Evolutionary conservation across 495 filamentous ascomycete species (phyloP), one percentile per base, ranked within the genome.

Genomic region (Penicillium goetzii): DNA sequence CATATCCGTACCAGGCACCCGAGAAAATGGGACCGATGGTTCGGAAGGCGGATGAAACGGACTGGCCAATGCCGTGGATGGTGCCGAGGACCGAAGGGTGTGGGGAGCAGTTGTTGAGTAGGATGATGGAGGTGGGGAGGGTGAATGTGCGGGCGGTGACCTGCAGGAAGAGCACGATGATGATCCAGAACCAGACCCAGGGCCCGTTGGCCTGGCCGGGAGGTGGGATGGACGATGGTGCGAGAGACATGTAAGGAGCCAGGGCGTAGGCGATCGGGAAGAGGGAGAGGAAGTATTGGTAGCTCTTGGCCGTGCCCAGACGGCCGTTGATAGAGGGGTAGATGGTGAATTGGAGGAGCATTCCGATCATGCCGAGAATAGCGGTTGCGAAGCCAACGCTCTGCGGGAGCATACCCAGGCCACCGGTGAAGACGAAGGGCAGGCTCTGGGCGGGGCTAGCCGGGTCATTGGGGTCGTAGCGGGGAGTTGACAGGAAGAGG

Each of bases 101-200:
- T 2, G 92, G 91, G 50, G 86, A 89, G 76, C 88, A 90, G 72
- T 96, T 95, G 67, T 94, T 95, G 33, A 94, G 81, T 8, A 96
- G 78, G 59, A 96, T 94, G 3, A 88, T 87, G 23, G 88, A 86
- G 15, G 86, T 87, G 0, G 92, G 91, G 0, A 93, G 81, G 7
- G 90, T 90, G 76, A 96, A 94, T 0, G 91, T 95, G n/a, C 91
- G 85, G 0, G 88, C 91, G 2, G 88, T 76, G 52, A 93, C 91
- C 63, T 94, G 90, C 23, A 93, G 73, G 69, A 87, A 83, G 0
- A 95, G 78, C 6, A 93, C 83, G 17, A 81, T 72, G 4, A 85
- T 82, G 52, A 96, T 90, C 34, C 85, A 84, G 4, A 82, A 57
- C 92, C 92, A 96, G 61, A 89, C 77, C 55, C 82, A 73, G 15